Base-by-base conservation (phyloP, 1,139 yeast species). In the Suhomyces guaymorum region DNA sequence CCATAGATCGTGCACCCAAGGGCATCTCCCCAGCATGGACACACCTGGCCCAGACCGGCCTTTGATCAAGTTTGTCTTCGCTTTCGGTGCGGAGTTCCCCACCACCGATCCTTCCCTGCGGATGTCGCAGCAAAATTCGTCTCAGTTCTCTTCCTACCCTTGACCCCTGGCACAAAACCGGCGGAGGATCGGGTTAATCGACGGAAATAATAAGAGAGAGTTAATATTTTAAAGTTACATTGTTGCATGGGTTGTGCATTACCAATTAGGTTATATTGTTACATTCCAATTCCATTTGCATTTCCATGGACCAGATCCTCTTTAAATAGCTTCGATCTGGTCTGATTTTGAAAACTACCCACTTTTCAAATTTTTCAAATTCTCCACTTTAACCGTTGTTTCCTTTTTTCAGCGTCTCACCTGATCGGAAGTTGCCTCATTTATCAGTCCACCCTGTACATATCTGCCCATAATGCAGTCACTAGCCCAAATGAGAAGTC, bases 401-500 rank as follows among this genome's bases (percentile, higher is more conserved):
- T n/a, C n/a, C n/a, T n/a, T n/a, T n/a, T n/a, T n/a, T n/a, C n/a
- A n/a, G n/a, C n/a, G n/a, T n/a, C n/a, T n/a, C n/a, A n/a, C n/a
- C n/a, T n/a, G n/a, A n/a, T n/a, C n/a, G n/a, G n/a, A n/a, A n/a
- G n/a, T n/a, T 9, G 9, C 28, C 22, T 12, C 12, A 9, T 11
- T 6, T 26, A 24, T 21, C 32, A 24, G 29, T 18, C 37, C 24
- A 33, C 15, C 19, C 32, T 19, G 23, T 15, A 17, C 20, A 24
- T 17, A 23, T 18, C 28, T 27, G 28, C 38, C 35, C 32, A 38
- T 19, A 13, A 44, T 44, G 48, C 48, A 44, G 36, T 36, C 44
- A 10, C 31, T 41, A 13, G 46, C 48, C 39, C 46, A 41, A 34
- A 32, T 42, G 33, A 43, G 48, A 38, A 39, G 40, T 31, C 47